Evolutionary conservation across 441 rosid genomes (phyloP).

Genomic region (Hypseocharis bilobata): DNA sequence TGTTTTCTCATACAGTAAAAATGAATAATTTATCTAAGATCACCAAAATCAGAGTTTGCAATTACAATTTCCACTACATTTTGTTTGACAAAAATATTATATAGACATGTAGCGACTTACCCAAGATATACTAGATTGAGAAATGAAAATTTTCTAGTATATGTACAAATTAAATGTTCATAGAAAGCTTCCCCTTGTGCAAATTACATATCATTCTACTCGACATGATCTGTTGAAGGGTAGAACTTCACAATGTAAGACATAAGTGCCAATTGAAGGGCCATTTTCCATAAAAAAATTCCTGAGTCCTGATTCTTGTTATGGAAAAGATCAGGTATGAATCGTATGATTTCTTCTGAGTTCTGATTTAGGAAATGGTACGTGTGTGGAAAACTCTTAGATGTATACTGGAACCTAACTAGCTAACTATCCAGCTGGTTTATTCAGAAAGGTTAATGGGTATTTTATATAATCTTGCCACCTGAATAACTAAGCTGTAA

Average conservation of each 20-base stretch:
- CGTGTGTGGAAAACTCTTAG: not conserved
- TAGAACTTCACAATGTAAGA: constrained; percentile 9
- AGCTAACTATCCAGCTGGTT: too few relatives aligned
- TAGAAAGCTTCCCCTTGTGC: not conserved
- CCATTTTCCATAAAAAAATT: not conserved
- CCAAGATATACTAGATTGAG: not conserved
- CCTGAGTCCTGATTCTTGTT: not conserved
- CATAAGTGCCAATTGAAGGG: not conserved
- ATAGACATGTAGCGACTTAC: not conserved
- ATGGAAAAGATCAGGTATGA: not conserved
- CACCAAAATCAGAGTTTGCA: not conserved
- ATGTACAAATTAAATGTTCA: too few relatives aligned
- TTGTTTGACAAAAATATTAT: not conserved
- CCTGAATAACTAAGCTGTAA: not conserved
- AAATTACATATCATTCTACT: not conserved
- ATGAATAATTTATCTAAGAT: not conserved
- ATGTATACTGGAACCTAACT: too few relatives aligned
- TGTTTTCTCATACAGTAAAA: constrained; percentile 8
- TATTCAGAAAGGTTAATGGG: not conserved
- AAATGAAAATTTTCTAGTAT: not conserved
- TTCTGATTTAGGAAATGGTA: not conserved
- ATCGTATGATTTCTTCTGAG: too few relatives aligned
- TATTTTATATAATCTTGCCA: not conserved
- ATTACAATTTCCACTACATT: not conserved
- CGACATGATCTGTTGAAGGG: not conserved